Base-by-base conservation (phyloP, 1,284 basidiomycete species). In the Melanopsichium pennsylvanicum region DNA sequence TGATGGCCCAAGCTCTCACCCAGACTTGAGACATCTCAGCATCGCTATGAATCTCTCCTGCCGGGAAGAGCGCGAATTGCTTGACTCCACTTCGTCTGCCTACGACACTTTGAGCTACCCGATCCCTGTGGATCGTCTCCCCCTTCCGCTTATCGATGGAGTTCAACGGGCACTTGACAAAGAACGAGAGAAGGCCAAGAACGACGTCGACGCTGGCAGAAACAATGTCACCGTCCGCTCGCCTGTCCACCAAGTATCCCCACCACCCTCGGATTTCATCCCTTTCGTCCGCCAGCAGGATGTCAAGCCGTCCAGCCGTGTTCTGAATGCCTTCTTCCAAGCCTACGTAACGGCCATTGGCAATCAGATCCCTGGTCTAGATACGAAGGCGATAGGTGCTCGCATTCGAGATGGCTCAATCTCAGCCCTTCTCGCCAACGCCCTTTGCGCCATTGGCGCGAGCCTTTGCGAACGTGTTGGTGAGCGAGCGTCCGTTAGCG, bases 321-420 rank as follows among this genome's bases (percentile, higher is more conserved):
- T 58, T 5, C 42, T 54, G 11, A 54, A 61, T 38, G 10, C 54
- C n/a, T 58, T 57, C 22, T 61, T 68, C 34, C 43, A 50, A 22
- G 45, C 45, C 5, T 68, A 57, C 25, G 23, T 31, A 8, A 38
- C 48, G 15, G 40, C 54, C n/a, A 38, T 61, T 23, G 52, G 58
- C 12, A 54, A 68, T 3, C 64, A 68, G 46, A 49, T 68, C 58
- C 64, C 64, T 6, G 64, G 64, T 7, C 43, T 68, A 5, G 58
- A 68, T n/a, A 54, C 58, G 27, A 41, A 40, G 10, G 36, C 52
- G 11, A 37, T 68, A 11, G 44, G 33, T 13, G 27, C 27, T 9
- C 58, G 54, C 25, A 68, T 68, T 25, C 52, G 31, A 0, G 42
- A 58, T 23, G 58, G 54, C 2, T 45, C 52, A 18, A 48, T 68